Evolutionary conservation across 2,329 filamentous ascomycete genomes (phyloP), one percentile per base, ranked within the genome.

Genomic region (Pseudocercospora vitis): DNA sequence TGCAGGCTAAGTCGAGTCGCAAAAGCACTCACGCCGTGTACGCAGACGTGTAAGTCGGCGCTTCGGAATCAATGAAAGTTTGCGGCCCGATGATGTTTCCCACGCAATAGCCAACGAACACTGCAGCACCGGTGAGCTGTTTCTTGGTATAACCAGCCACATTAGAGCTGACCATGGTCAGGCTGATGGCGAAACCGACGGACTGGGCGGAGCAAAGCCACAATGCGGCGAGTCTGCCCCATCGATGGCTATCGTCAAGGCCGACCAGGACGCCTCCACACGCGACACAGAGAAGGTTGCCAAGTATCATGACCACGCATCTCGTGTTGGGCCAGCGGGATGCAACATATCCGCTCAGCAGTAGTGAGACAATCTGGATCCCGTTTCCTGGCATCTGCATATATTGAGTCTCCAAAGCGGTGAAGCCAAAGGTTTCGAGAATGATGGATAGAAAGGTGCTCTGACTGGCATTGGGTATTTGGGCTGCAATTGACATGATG

Each of bases 391-490:
- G 44, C 44, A 47, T 47, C 83, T 84, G 80, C 9, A 84, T 76
- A 55, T 81, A 81, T 55, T 82, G 79, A 0, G 77, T 77, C 4
- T 76, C 74, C 2, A 81, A 68, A 0, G 75, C 76, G 49, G 75
- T 73, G 60, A 79, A 70, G 14, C 71, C 70, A 37, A 74, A 74
- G 3, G 73, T 74, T 16, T 68, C 68, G 50, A 79, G 73, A 48
- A 79, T 76, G 18, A 78, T 70, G 8, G 74, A 76, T 1, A 71
- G 74, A n/a, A 46, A 46, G 51, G 73, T 78, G 0, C 80, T 82
- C 31, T 82, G 64, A 0, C 79, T 80, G 0, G 78, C 75, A 53
- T 83, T 83, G 0, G 80, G 80, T 1, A 83, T 72, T 56, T 83
- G 78, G 0, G 80, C 79, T 0, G 76, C 78, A n/a, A 76, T 70